Evolutionary conservation across 352 stramenopile species (phyloP).

Genomic region (Phytophthora quininea): DNA sequence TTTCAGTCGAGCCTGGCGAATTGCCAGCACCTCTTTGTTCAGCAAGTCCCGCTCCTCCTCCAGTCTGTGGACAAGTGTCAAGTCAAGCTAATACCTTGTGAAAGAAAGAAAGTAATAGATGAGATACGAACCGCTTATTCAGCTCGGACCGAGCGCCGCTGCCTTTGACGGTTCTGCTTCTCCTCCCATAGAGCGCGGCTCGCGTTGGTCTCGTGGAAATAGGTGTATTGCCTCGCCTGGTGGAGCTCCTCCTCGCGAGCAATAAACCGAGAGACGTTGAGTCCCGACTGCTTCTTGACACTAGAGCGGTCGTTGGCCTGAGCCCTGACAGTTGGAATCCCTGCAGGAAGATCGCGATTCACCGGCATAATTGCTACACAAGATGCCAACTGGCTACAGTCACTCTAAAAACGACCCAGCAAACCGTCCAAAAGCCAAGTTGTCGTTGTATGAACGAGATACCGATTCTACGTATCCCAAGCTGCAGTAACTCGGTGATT

Average conservation of each 20-base stretch:
- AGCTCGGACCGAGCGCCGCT: conserved; percentile 57
- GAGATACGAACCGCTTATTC: conserved; percentile 53
- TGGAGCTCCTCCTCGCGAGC: conserved; percentile 76
- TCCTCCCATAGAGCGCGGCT: conserved; percentile 76
- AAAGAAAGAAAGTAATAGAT: neutral
- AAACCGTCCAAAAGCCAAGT: no score
- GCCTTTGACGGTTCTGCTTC: conserved; percentile 68
- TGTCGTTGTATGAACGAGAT: no score
- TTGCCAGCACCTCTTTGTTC: conserved; percentile 73
- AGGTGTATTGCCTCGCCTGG: conserved; percentile 62
- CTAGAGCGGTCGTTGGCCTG: conserved; percentile 13
- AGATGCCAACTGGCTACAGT: no score
- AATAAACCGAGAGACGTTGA: conserved; percentile 82
- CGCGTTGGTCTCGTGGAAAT: conserved; percentile 51
- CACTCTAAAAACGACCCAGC: no score
- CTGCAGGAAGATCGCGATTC: conserved; percentile 56
- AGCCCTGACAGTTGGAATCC: conserved; percentile 40
- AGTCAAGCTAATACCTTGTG: neutral
- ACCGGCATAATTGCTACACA: conserved; percentile 43
- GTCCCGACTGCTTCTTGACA: conserved; percentile 46
- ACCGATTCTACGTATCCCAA: no score
- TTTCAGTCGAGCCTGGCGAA: conserved; percentile 69
- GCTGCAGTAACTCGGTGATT: no score
- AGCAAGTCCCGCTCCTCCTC: conserved; percentile 77
- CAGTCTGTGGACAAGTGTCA: conserved; percentile 32